These are phyloP conservation scores for Mycena sp. DNA, from an alignment of 1,284 basidiomycete species.

Conservation along the genomic window DNA sequence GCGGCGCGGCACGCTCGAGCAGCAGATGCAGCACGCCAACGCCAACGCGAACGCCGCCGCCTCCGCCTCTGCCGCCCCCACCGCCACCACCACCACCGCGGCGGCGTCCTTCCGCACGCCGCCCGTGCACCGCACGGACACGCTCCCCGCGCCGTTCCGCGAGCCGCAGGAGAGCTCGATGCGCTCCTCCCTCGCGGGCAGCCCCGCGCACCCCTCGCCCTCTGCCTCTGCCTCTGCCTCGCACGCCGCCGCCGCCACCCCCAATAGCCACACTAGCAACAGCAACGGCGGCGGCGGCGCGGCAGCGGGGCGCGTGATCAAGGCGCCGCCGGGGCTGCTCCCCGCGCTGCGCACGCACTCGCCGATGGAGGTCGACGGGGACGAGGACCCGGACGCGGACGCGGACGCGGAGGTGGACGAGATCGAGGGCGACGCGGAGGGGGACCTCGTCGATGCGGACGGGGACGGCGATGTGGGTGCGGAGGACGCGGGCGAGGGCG, in stretches of 20 bases:
- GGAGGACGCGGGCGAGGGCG: background rate
- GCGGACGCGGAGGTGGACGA: slow-evolving; percentile 29
- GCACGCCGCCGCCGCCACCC: too few relatives aligned
- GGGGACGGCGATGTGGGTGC: background rate
- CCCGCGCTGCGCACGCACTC: slow-evolving; percentile 27
- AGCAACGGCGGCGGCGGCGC: background rate
- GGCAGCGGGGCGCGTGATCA: slow-evolving; percentile 15
- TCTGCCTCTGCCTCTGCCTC: background rate
- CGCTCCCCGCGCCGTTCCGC: slow-evolving; percentile 2
- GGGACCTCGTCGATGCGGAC: slow-evolving; percentile 11
- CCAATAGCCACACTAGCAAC: too few relatives aligned
- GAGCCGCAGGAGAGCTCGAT: slow-evolving; percentile 19
- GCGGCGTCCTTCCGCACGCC: slow-evolving; percentile 3
- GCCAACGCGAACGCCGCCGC: slow-evolving; percentile 18
- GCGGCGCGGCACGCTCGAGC: slow-evolving; percentile 72
- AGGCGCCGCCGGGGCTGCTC: slow-evolving; percentile 22
- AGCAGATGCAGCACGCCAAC: slow-evolving; percentile 40
- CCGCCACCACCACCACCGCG: background rate
- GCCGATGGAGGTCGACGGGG: slow-evolving; percentile 24
- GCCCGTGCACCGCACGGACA: slow-evolving; percentile 9
- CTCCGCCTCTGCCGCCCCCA: background rate
- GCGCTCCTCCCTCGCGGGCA: slow-evolving; percentile 18
- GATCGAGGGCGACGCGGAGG: slow-evolving; percentile 3
- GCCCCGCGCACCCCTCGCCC: background rate
- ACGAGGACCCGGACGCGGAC: slow-evolving; percentile 24